These are phyloP conservation scores for Colletotrichum noveboracense DNA, from an alignment of 2,329 filamentous ascomycete species.

Conservation along the genomic window DNA sequence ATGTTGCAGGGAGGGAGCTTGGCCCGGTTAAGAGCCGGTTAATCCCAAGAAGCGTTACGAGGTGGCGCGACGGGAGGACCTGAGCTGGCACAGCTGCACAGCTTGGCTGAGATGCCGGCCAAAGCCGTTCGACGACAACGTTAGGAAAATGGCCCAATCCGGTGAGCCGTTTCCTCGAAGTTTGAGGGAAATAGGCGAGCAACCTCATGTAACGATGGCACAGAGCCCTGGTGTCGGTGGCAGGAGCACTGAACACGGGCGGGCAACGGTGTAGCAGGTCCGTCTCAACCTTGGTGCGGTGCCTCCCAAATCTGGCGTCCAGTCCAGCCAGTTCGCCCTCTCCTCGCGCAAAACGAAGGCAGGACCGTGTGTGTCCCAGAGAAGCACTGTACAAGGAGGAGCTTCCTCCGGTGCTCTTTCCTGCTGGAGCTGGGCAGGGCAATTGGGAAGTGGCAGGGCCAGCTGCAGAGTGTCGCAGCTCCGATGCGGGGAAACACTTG, in stretches of 20 bases:
- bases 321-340: not conserved
- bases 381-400: not conserved
- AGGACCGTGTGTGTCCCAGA: not conserved
- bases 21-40: slow-evolving; percentile 12
- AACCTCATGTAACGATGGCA: slow-evolving; percentile 3
- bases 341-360: not conserved
- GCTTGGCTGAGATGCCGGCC: not conserved
- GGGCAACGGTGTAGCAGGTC: not conserved
- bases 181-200: not conserved
- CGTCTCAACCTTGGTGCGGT: slow-evolving; percentile 8
- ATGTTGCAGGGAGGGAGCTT: slow-evolving; percentile 10
- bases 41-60: not conserved
- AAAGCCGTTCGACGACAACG: not conserved
- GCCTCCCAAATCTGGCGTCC: not conserved
- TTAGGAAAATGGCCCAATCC: not conserved
- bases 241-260: not conserved
- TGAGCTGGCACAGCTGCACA: not conserved
- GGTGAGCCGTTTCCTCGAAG: not conserved
- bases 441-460: not conserved
- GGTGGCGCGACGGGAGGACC: not conserved
- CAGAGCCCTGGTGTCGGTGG: not conserved
- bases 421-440: not conserved
- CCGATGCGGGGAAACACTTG: slow-evolving; percentile 14
- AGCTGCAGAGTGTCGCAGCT: not conserved
- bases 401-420: not conserved